phyloP scores from a whole-genome alignment of 1,284 basidiomycete species.

The Tremellales sp. region DNA sequence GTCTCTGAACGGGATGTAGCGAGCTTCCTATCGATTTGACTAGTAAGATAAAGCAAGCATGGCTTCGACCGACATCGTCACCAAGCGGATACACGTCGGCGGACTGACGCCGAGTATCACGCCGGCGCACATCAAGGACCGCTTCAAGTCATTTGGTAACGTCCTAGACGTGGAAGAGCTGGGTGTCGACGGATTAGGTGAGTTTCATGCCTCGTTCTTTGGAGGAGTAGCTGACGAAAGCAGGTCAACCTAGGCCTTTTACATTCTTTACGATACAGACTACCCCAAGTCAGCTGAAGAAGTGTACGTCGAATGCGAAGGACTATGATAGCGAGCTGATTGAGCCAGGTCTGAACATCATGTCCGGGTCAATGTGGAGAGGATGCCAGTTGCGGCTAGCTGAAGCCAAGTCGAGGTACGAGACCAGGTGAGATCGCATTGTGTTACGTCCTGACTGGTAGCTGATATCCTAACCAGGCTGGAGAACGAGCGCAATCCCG shows the following conservation, averaged over 20 bases:
- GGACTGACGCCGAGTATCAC: conserved; percentile 45
- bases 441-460: neutral
- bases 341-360: conserved; percentile 43
- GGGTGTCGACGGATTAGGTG: conserved; percentile 41
- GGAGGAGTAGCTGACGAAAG: neutral
- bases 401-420: conserved; percentile 39
- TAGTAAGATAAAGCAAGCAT: neutral
- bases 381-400: conserved; percentile 42
- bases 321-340: neutral
- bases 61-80: conserved; percentile 17
- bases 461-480: conserved; percentile 12
- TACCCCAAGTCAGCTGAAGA: conserved; percentile 38
- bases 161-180: conserved; percentile 39
- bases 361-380: conserved; percentile 46
- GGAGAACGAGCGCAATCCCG: conserved; percentile 18
- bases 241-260: conserved; percentile 43
- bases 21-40: too few relatives aligned
- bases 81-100: conserved; percentile 42
- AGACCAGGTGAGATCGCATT: conserved; percentile 12
- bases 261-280: conserved; percentile 42
- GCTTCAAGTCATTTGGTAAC: conserved; percentile 43
- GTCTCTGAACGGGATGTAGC: too few relatives aligned
- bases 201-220: conserved; percentile 5
- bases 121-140: conserved; percentile 38
- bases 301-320: conserved; percentile 29